phyloP scores from a whole-genome alignment of 1,284 basidiomycete genomes.

The Rhodotorula glutinis region DNA sequence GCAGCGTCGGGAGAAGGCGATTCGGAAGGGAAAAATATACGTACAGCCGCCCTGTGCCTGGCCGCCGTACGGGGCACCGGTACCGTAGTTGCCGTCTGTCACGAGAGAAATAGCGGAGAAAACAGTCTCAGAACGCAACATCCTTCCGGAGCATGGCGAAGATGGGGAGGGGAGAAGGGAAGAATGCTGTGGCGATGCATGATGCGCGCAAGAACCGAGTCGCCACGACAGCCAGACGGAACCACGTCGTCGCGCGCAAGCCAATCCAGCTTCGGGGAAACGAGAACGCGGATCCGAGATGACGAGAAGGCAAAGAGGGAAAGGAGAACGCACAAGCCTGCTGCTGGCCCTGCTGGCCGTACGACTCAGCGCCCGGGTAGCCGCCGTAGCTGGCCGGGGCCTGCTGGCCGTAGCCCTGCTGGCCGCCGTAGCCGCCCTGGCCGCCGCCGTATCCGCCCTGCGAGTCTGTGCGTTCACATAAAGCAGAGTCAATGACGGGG shows the following conservation, averaged over 20 bases:
- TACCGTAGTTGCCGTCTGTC: slow-evolving; percentile 31
- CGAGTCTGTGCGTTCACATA: background rate
- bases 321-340: slow-evolving; percentile 17
- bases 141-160: no score
- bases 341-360: slow-evolving; percentile 19
- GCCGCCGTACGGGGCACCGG: slow-evolving; percentile 34
- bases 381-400: slow-evolving; percentile 15
- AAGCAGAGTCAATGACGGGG: no score
- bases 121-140: background rate
- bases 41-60: slow-evolving; percentile 30
- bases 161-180: background rate
- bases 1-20: no score
- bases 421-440: slow-evolving; percentile 17
- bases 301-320: background rate
- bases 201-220: no score
- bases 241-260: background rate
- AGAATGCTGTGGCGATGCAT: no score
- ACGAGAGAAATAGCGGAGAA: background rate
- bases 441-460: slow-evolving; percentile 28
- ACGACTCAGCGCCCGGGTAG: background rate
- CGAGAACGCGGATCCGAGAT: background rate
- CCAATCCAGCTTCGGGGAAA: no score
- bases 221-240: no score
- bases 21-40: background rate
- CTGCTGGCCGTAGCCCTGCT: slow-evolving; percentile 19